Conservation (phyloP, 208 protist genomes). For the Acanthamoeba divionensis region DNA sequence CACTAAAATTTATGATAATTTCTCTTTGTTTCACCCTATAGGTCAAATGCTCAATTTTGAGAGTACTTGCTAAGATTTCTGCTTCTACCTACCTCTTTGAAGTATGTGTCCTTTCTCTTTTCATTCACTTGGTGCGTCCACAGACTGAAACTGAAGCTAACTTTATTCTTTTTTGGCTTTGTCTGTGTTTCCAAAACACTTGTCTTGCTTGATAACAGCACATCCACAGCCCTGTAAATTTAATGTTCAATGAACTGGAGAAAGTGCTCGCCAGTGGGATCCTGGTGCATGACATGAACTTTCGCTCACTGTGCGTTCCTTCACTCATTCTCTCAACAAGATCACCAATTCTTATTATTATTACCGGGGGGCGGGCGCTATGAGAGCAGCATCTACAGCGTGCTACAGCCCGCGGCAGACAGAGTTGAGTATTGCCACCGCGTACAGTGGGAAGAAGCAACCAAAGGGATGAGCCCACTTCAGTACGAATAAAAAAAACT, state of each 20-base stretch:
- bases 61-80: no score
- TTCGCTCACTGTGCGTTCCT: neutral
- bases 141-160: no score
- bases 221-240: slow-evolving; percentile 31
- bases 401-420: neutral
- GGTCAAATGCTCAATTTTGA: no score
- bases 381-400: neutral
- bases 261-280: neutral
- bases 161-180: no score
- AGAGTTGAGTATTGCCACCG: slow-evolving; percentile 26
- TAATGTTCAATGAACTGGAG: slow-evolving; percentile 39
- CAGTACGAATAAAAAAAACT: neutral
- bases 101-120: no score
- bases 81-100: no score
- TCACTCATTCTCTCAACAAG: neutral
- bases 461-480: neutral
- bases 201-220: neutral
- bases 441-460: neutral
- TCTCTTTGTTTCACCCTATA: no score
- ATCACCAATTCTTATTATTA: neutral
- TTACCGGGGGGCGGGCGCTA: neutral
- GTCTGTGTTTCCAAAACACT: no score
- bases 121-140: no score
- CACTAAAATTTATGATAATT: no score
- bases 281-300: neutral